Evolutionary conservation across 345 rosid genomes (phyloP), one percentile per base, ranked within the genome.

Genomic region (Nephelium lappaceum): DNA sequence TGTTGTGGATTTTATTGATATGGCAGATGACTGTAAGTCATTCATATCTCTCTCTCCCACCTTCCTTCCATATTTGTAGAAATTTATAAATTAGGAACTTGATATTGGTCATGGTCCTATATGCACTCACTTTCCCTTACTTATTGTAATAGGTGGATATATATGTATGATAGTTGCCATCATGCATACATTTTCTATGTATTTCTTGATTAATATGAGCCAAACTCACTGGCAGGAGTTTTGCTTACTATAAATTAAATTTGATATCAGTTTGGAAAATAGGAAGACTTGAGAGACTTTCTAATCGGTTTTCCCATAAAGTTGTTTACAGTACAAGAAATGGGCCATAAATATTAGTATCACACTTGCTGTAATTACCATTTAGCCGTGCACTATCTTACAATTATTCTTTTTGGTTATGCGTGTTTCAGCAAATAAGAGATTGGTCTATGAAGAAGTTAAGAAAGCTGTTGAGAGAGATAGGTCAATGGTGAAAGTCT

Each of bases 1-100:
- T 79, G 98, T 95, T 73, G 99, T 95, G 41, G 99, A 95, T 92
- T 95, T 95, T 85, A 95, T 95, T 60, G 99, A 92, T 85, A 93
- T 93, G 98, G 94, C 67, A 62, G 97, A 93, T 83, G 98, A 93
- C 69, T 89, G 98, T 95, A 79, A 87, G 96, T 80, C 51, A 5
- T 23, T 60, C 64, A 62, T 86, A 73, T 83, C 77, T 80, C 85
- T 81, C 66, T 84, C 36, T 73, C 57, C 72, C 79, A 8, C 47
- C 8, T 41, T 68, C 24, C 18, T 68, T 38, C 71, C 42, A 10
- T n/a, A 45, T 55, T 5, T 4, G 58, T 58, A 58, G 6, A 21
- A 58, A 58, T n/a, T n/a, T n/a, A 16, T 5, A 55, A 15, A 1
- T 55, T 14, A n/a, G 21, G 0, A 55, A 58, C 25, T 58, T 6